Evolutionary conservation across 2,329 filamentous ascomycete species (phyloP), one percentile per base, ranked within the genome.

Genomic region (Trichoderma sp.): DNA sequence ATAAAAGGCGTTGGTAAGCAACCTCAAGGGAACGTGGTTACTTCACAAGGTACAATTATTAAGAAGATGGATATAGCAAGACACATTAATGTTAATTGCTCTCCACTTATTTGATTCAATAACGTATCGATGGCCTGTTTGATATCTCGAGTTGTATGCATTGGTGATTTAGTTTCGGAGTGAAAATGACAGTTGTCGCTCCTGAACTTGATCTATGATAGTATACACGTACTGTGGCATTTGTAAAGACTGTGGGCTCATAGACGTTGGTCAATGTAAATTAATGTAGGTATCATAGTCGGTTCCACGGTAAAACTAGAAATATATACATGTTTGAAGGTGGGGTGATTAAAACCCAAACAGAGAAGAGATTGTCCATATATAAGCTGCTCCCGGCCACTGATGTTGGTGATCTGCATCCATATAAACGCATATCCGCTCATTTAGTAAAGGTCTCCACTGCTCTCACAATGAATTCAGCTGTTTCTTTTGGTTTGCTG

Each of bases 401-500:
- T 34, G 11, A 13, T 14, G 4, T 34, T 2, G 32, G 11, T 34
- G 11, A n/a, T n/a, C n/a, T n/a, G 5, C 5, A 43, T n/a, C 16
- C 3, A n/a, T n/a, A n/a, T 39, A n/a, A 8, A 43, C 14, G 7
- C n/a, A n/a, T n/a, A 10, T n/a, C 1, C 39, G 18, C 16, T 64
- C 26, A 54, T 26, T 43, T 32, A 11, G n/a, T n/a, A 49, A 77
- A 76, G 0, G 70, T 63, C 16, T 59, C n/a, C 8, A 71, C 65
- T 3, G 75, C 76, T 28, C 78, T 71, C 0, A 73, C 28, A 3
- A 85, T 71, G 56, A 84, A 74, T 2, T 70, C 71, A 1, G 74
- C 80, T 1, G 81, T 81, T 68, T 81, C 79, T 3, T 77, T 73
- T 0, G 83, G 81, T 70, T 74, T 75, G 73, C 84, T 85, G 72